A percentile compares a stretch with the other conserved stretches of the same genome.
These are phyloP conservation scores for Dentipellis fragilis DNA, from an alignment of 768 basidiomycete genomes.

Conservation along the genomic window DNA sequence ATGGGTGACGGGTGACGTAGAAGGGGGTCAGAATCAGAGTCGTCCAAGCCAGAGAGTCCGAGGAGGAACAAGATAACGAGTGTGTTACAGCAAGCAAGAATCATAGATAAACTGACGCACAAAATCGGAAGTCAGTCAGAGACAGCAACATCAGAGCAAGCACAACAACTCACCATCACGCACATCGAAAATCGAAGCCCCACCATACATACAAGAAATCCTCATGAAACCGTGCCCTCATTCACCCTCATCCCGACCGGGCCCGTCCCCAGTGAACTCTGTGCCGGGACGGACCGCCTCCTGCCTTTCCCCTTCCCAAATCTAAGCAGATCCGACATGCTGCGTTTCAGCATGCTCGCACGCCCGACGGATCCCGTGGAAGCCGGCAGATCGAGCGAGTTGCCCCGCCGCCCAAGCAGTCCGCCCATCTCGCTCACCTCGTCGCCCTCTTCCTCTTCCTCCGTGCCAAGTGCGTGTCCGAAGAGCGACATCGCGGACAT, in stretches of 20 bases:
- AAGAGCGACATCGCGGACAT: background rate
- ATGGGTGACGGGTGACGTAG: too few relatives aligned
- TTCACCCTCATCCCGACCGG: background rate
- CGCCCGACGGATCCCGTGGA: background rate
- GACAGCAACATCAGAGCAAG: too few relatives aligned
- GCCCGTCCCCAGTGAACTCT: background rate
- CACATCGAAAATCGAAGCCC: too few relatives aligned
- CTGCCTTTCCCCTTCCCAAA: background rate
- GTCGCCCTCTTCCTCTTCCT: background rate
- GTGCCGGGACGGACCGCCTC: background rate
- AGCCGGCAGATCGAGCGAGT: constrained; percentile 8
- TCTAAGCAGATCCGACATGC: constrained; percentile 2
- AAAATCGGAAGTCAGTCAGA: too few relatives aligned
- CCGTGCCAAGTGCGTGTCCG: background rate
- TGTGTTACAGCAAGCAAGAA: too few relatives aligned
- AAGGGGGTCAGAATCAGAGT: too few relatives aligned
- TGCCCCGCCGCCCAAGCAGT: constrained; percentile 3
- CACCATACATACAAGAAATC: background rate
- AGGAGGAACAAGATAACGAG: too few relatives aligned
- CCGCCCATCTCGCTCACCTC: background rate
- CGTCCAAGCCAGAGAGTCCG: too few relatives aligned
- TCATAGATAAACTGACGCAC: too few relatives aligned
- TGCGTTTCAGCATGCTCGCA: background rate
- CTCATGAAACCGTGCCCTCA: background rate
- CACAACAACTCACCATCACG: too few relatives aligned